phyloP scores from a whole-genome alignment of 2,329 filamentous ascomycete species.

The Aureobasidium sp. region DNA sequence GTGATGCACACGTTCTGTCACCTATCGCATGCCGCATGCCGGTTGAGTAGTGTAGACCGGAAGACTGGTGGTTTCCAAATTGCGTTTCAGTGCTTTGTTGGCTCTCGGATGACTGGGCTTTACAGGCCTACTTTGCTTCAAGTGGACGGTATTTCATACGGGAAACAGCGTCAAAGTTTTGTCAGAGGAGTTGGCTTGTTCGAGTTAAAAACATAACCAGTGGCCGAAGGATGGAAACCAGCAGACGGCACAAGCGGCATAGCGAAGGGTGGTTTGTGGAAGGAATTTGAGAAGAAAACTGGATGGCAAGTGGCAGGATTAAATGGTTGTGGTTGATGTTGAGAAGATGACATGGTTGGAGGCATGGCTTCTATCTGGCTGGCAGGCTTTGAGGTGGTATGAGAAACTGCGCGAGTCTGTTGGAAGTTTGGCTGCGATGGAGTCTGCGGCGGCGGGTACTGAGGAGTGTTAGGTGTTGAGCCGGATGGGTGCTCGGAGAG shows the following conservation, averaged over 20 bases:
- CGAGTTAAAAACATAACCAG: conserved; percentile 30
- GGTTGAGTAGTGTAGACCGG: neutral
- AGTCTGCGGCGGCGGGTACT: conserved; percentile 1
- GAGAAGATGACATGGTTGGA: conserved; percentile 15
- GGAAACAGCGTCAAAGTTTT: neutral
- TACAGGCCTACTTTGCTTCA: too few relatives aligned
- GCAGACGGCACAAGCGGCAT: conserved; percentile 28
- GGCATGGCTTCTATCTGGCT: conserved; percentile 45
- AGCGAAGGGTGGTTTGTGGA: conserved; percentile 47
- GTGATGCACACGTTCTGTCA: too few relatives aligned
- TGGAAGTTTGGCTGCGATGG: conserved; percentile 20
- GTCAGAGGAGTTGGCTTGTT: neutral
- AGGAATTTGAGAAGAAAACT: conserved; percentile 63
- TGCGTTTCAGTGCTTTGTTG: too few relatives aligned
- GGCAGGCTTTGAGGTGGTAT: conserved; percentile 24
- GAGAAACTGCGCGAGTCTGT: conserved; percentile 20
- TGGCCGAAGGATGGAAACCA: conserved; percentile 34
- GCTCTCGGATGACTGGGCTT: too few relatives aligned
- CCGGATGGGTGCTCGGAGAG: neutral
- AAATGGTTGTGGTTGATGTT: conserved; percentile 23
- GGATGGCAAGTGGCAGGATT: conserved; percentile 58
- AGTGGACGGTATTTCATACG: too few relatives aligned
- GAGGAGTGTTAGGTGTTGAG: neutral
- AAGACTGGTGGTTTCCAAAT: neutral
- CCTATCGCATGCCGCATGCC: too few relatives aligned